Evolutionary conservation across 208 protist species (phyloP), one percentile per base, ranked within the genome.

Genomic region (Acanthamoeba healyi): DNA sequence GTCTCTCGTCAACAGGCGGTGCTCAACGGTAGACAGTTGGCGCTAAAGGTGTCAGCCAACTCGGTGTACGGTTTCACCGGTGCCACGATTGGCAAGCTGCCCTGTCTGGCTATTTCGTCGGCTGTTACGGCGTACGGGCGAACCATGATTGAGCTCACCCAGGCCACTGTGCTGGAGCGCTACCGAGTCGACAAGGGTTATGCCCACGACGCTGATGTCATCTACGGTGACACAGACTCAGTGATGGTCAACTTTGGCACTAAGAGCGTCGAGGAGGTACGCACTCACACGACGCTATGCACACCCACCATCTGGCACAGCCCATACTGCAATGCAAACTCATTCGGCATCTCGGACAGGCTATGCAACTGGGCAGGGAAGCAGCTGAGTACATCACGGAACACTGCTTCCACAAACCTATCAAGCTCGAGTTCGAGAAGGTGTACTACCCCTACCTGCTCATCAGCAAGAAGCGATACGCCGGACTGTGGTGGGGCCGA

Each of bases 141-240:
- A 36, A 96, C 99, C 77, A 99, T 99, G 98, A 99, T 99, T 74
- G 98, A 99, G 89, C 94, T 96, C 14, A 99, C 99, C 0, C 99
- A 99, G 65, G 92, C 97, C 12, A 94, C 98, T 46, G 99, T 99
- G n/a, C 97, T 99, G 94, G 63, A 92, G 26, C 94, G 96, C 0
- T 99, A 98, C 96, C 98, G 92, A 1, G 96, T 95, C 6, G 96
- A 92, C 4, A 99, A 99, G 86, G 98, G 98, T 4, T 98, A 99
- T 58, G 63, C 81, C 42, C 98, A 99, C 96, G 95, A 99, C 91
- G 98, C 99, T 0, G 96, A 98, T 51, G 99, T 99, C 54, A 98
- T 99, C 36, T 99, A 99, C 95, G 99, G 99, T 92, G 99, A 99
- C 96, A 99, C 99, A 4, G 99, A 99, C 96, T 99, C 99, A 1